A percentile compares a stretch with the other conserved stretches of the same genome.
phyloP scores from a whole-genome alignment of 768 basidiomycete species.

The Mycena vitilis region DNA sequence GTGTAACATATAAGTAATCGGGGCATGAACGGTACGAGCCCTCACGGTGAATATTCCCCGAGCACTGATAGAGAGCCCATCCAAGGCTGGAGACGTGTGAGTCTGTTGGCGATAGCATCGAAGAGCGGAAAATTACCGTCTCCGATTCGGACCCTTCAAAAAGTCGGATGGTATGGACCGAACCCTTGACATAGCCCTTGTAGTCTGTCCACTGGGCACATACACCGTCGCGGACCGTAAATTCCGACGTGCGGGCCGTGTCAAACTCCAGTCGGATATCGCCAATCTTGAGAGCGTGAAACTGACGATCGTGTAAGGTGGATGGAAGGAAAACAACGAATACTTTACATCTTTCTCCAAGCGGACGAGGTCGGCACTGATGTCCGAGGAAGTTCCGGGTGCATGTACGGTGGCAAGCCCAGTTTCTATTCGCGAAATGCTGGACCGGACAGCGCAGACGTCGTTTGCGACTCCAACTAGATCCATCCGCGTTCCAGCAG shows the following conservation, averaged over 20 bases:
- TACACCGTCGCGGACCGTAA: not conserved
- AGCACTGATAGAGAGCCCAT: constrained; percentile 2
- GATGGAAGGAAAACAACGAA: not conserved
- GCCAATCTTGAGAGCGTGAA: constrained; percentile 8
- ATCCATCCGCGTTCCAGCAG: constrained; percentile 15
- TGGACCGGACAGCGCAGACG: not conserved
- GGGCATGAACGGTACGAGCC: not conserved
- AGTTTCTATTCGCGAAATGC: not conserved
- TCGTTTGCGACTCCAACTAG: not conserved
- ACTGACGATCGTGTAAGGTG: not conserved
- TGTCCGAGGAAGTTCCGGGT: not conserved
- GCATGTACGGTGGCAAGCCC: not conserved
- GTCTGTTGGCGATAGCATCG: not conserved
- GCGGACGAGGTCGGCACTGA: not conserved
- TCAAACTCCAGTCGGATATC: constrained; percentile 10
- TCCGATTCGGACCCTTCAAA: constrained; percentile 7
- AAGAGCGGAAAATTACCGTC: too few species aligned
- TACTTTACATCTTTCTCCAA: constrained; percentile 6
- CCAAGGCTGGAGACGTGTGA: not conserved
- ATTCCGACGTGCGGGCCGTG: not conserved
- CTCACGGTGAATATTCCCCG: constrained; percentile 14
- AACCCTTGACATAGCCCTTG: constrained; percentile 4
- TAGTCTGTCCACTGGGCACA: constrained; percentile 11
- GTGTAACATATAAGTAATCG: not conserved
- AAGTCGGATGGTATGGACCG: not conserved